Evolutionary conservation across 2,329 filamentous ascomycete genomes (phyloP).

Genomic region (Rachicladosporium sp.): DNA sequence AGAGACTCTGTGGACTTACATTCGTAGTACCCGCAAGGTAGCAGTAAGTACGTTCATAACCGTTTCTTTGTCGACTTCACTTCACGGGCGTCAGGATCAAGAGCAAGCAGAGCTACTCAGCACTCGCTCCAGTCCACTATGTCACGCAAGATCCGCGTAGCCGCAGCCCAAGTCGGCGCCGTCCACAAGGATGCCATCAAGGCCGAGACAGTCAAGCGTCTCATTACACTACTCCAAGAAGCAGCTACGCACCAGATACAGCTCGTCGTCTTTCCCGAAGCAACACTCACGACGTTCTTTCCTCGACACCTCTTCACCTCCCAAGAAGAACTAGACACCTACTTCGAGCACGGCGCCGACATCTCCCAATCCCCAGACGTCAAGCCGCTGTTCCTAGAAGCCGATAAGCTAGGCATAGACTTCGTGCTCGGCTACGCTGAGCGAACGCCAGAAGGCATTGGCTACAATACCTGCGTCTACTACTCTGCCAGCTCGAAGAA

Average conservation of each 20-base stretch:
- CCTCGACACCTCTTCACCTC: constrained; percentile 33
- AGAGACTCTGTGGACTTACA: too few relatives aligned
- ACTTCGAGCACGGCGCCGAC: constrained; percentile 39
- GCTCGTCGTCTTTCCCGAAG: constrained; percentile 43
- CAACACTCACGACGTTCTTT: constrained; percentile 47
- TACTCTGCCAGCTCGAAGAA: constrained; percentile 33
- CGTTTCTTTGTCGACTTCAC: too few relatives aligned
- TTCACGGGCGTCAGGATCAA: too few relatives aligned
- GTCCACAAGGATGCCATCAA: constrained; percentile 32
- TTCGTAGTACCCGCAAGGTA: too few relatives aligned
- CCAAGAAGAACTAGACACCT: constrained; percentile 32
- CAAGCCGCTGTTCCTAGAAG: constrained; percentile 38
- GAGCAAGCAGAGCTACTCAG: too few relatives aligned
- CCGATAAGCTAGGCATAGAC: constrained; percentile 37
- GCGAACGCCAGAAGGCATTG: constrained; percentile 29
- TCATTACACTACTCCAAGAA: constrained; percentile 37
- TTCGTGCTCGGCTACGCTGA: constrained; percentile 44
- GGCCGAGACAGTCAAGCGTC: constrained; percentile 33
- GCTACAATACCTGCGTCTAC: constrained; percentile 42
- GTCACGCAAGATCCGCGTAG: constrained; percentile 34
- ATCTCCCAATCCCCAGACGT: constrained; percentile 32
- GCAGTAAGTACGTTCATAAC: too few relatives aligned
- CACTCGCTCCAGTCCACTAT: constrained; percentile 14
- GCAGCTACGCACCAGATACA: constrained; percentile 35
- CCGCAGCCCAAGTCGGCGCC: constrained; percentile 43